Conservation (phyloP, 2,329 filamentous ascomycete species). For the Macrophomina tecta region DNA sequence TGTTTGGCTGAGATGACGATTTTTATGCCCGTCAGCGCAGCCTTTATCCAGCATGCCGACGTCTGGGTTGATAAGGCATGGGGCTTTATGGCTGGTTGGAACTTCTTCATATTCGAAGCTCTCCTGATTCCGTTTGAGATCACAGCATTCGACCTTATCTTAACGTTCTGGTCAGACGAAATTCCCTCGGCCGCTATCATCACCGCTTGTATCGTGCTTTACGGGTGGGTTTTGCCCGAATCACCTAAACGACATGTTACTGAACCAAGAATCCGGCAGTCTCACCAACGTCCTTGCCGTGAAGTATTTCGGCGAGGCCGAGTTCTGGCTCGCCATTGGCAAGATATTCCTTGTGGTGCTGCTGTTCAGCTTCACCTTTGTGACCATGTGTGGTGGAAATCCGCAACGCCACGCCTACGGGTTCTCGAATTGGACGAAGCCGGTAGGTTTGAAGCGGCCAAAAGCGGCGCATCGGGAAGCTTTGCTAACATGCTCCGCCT, state of each 20-base stretch:
- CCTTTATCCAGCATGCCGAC: constrained; percentile 76
- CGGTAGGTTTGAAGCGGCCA: constrained; percentile 45
- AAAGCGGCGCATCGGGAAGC: too few relatives aligned
- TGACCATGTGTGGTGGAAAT: constrained; percentile 1
- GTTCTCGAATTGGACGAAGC: constrained; percentile 72
- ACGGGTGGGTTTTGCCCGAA: constrained; percentile 70
- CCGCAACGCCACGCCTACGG: constrained; percentile 53
- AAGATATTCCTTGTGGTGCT: constrained; percentile 74
- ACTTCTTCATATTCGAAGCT: constrained; percentile 72
- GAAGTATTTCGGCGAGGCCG: constrained; percentile 74
- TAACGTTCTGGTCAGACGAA: constrained; percentile 71
- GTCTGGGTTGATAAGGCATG: constrained; percentile 75
- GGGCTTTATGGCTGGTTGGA: constrained; percentile 79
- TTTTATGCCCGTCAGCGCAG: constrained; percentile 76
- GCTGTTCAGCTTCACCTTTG: constrained; percentile 68
- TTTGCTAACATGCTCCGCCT: neutral
- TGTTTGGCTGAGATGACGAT: constrained; percentile 72
- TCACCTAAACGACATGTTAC: constrained; percentile 52
- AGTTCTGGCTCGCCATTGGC: constrained; percentile 78
- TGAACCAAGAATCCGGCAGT: neutral
- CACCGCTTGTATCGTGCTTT: constrained; percentile 67
- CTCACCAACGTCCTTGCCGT: constrained; percentile 64
- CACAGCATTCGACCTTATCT: constrained; percentile 73
- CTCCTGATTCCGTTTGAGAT: constrained; percentile 77
- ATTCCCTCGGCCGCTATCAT: constrained; percentile 71